Evolutionary conservation across 1,139 yeast species (phyloP).

Genomic region (Candida pseudoviswanathii): DNA sequence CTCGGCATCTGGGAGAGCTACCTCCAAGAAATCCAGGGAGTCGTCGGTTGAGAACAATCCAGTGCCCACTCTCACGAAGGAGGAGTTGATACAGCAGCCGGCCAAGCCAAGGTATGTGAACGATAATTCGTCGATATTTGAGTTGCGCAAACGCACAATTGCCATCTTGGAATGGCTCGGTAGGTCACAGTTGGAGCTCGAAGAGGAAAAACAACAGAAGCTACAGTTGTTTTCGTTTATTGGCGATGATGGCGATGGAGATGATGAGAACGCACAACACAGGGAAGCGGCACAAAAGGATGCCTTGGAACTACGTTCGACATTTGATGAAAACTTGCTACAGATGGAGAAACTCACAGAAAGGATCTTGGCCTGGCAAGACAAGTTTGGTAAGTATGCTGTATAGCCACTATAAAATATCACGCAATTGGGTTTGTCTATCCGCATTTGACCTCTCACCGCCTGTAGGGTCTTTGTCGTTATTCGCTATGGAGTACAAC

Average conservation of each 20-base stretch:
- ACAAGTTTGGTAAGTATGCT: conserved; percentile 61
- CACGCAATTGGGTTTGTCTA: conserved; percentile 6
- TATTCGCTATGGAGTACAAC: neutral
- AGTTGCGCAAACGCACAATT: conserved; percentile 83
- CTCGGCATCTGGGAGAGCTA: conserved; percentile 6
- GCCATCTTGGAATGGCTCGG: conserved; percentile 91
- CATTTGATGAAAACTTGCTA: conserved; percentile 59
- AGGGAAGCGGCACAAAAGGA: conserved; percentile 38
- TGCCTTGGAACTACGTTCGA: conserved; percentile 34
- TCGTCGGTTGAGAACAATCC: conserved; percentile 4
- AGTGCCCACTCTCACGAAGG: conserved; percentile 24
- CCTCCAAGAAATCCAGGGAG: neutral
- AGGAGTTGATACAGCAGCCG: conserved; percentile 57
- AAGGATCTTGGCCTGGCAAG: conserved; percentile 75
- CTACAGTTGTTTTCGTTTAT: conserved; percentile 41
- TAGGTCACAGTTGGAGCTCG: conserved; percentile 78
- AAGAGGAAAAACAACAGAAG: conserved; percentile 65
- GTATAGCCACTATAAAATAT: neutral
- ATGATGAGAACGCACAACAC: conserved; percentile 66
- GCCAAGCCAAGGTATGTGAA: conserved; percentile 84
- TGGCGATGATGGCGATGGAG: conserved; percentile 5
- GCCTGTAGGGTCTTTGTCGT: neutral
- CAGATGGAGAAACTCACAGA: conserved; percentile 73
- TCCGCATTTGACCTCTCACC: neutral
- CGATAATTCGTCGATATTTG: conserved; percentile 70